These are phyloP conservation scores for Hyaloscypha finlandica DNA, from an alignment of 495 filamentous ascomycete species.

Conservation along the genomic window DNA sequence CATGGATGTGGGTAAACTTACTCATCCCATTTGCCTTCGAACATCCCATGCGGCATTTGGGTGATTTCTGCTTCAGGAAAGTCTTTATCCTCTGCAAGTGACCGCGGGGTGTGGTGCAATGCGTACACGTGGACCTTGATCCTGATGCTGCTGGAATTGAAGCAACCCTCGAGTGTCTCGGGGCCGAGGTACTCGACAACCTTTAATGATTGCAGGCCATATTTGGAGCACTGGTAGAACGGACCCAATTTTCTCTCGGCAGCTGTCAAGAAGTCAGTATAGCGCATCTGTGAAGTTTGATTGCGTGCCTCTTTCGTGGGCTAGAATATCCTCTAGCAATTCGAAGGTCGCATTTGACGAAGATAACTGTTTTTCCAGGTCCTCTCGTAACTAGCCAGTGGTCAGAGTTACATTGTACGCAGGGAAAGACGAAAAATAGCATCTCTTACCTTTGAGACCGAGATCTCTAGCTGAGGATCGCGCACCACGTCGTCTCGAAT, in stretches of 20 bases:
- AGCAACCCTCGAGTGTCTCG: not conserved
- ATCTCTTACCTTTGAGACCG: not conserved
- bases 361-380: constrained; percentile 16
- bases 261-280: constrained; percentile 10
- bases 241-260: constrained; percentile 6
- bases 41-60: constrained; percentile 40
- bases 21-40: constrained; percentile 50
- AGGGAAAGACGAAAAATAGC: not conserved
- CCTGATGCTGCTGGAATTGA: constrained; percentile 4
- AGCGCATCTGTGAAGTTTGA: not conserved
- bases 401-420: not conserved
- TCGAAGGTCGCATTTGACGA: constrained; percentile 1
- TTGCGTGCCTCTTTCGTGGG: constrained; percentile 9
- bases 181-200: constrained; percentile 26
- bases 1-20: constrained; percentile 25
- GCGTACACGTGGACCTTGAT: constrained; percentile 24
- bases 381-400: constrained; percentile 5
- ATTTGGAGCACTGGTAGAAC: constrained; percentile 2
- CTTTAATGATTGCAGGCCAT: constrained; percentile 9
- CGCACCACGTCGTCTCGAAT: not conserved
- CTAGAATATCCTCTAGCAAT: constrained; percentile 15
- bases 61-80: constrained; percentile 34
- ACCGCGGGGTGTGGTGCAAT: constrained; percentile 3
- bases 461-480: not conserved
- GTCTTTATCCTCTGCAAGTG: constrained; percentile 3